Evolutionary conservation across 2,329 filamentous ascomycete species (phyloP), one percentile per base, ranked within the genome.

Genomic region (Fusarium oligoseptatum): DNA sequence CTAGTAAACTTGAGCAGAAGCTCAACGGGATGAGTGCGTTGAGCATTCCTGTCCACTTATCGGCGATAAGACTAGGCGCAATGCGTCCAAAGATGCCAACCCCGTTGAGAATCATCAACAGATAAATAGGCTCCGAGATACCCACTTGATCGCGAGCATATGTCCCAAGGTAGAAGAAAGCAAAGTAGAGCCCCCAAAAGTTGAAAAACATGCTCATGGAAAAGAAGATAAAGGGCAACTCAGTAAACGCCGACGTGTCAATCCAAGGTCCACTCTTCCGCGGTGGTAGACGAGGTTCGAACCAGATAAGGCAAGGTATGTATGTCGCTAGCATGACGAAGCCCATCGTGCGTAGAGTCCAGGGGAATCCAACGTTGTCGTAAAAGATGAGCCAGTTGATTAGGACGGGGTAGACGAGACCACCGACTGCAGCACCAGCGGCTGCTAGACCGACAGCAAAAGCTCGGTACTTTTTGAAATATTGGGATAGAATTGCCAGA

Each of bases 401-500:
- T 22, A 89, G 76, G 3, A 79, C 84, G 0, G 89, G 88, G 65
- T 89, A 90, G 3, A 90, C 80, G 3, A 90, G 83, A 4, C 88
- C 88, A 1, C 88, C 88, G 3, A 89, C 82, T 4, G 87, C 88
- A 57, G 88, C 88, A 2, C 91, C 91, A 1, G 87, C 87, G 1
- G 90, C 89, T 3, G 88, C 87, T 2, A 92, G 77, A 2, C 91
- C 91, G 45, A 92, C 87, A 6, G 89, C 90, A 4, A 93, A 80
- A 1, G 86, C 87, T 66, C 88, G 85, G 64, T 84, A 86, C 45
- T 83, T 85, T 39, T 85, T 84, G 77, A 93, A 93, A 71, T 92
- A 92, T n/a, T 90, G 88, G 0, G 90, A 88, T 14, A 93, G 81
- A 10, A 92, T 84, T 11, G 90, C 88, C 24, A 92, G 83, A 4